These are phyloP conservation scores for Mucuna pruriens DNA, from an alignment of 306 rosid genomes.

Conservation along the genomic window DNA sequence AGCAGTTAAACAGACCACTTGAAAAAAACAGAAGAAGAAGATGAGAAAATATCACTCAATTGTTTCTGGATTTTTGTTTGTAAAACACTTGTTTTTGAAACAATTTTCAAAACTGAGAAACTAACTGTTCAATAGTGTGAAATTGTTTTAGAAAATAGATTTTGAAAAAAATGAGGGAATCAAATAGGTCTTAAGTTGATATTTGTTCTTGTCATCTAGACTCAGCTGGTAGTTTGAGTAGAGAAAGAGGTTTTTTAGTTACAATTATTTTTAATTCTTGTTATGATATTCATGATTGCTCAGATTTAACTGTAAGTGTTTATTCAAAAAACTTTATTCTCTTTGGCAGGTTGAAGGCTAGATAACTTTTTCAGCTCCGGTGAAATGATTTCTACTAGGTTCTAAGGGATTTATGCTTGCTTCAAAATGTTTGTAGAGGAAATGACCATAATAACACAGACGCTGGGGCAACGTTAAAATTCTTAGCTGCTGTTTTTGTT, in stretches of 20 bases:
- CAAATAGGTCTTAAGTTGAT: background rate
- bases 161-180: no score
- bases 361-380: slow-evolving; percentile 24
- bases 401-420: background rate
- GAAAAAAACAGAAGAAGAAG: no score
- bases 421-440: slow-evolving; percentile 26
- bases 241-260: background rate
- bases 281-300: background rate
- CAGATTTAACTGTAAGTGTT: slow-evolving; percentile 7
- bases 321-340: slow-evolving; percentile 9
- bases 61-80: no score
- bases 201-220: background rate
- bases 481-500: slow-evolving; percentile 12
- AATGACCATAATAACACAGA: slow-evolving; percentile 39
- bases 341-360: slow-evolving; percentile 47
- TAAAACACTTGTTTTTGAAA: no score
- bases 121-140: no score
- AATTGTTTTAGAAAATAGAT: no score
- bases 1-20: no score
- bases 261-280: background rate
- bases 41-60: no score
- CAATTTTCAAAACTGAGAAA: no score
- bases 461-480: slow-evolving; percentile 9
- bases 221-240: background rate
- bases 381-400: slow-evolving; percentile 17